phyloP scores from a whole-genome alignment of 345 rosid genomes.

The Stellera chamaejasme region DNA sequence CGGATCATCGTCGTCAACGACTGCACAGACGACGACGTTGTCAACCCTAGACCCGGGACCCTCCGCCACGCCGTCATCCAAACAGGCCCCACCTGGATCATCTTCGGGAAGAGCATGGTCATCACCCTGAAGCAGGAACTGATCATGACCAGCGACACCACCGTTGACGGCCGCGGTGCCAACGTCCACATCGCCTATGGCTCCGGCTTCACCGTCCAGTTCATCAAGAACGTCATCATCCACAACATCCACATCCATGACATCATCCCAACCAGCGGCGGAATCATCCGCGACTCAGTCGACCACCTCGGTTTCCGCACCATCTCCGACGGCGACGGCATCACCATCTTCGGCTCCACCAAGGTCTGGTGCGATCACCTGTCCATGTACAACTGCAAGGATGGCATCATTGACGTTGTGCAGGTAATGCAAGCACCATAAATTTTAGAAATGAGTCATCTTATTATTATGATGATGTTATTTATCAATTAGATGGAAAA shows the following conservation, averaged over 20 bases:
- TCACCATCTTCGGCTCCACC: slow-evolving; percentile 30
- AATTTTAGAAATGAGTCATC: no score
- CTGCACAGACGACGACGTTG: slow-evolving; percentile 47
- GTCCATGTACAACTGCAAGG: slow-evolving; percentile 29
- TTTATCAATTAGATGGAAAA: no score
- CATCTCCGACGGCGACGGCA: slow-evolving; percentile 38
- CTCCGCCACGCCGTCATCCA: slow-evolving; percentile 89
- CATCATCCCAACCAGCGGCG: slow-evolving; percentile 25
- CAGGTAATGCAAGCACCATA: neutral
- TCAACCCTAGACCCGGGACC: slow-evolving; percentile 80
- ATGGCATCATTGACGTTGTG: slow-evolving; percentile 33
- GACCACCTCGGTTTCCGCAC: slow-evolving; percentile 37
- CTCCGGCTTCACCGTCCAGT: slow-evolving; percentile 43
- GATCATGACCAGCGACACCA: slow-evolving; percentile 70
- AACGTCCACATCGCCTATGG: slow-evolving; percentile 37
- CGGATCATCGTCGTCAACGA: slow-evolving; percentile 50
- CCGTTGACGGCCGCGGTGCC: slow-evolving; percentile 86
- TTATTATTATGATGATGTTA: no score
- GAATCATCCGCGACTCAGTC: slow-evolving; percentile 36
- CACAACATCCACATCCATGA: slow-evolving; percentile 40
- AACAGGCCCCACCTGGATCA: slow-evolving; percentile 74
- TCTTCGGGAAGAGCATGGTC: slow-evolving; percentile 58
- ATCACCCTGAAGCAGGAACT: slow-evolving; percentile 81
- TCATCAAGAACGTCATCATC: slow-evolving; percentile 39
- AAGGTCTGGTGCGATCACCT: slow-evolving; percentile 42